A percentile compares a stretch with the other conserved stretches of the same genome.
Conservation (phyloP, 208 protist species). For the Acanthamoeba triangularis region DNA sequence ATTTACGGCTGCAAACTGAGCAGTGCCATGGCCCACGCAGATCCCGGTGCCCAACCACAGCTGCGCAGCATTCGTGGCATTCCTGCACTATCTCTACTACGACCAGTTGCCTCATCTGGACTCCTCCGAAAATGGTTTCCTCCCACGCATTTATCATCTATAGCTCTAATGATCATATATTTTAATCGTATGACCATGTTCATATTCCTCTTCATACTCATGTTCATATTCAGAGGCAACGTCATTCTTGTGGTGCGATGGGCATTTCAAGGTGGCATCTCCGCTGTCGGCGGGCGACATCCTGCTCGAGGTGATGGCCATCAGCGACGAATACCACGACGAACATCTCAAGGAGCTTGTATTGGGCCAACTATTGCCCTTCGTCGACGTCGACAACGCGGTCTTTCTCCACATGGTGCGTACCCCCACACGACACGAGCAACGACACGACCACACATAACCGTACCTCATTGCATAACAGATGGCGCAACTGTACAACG, state of each 20-base stretch:
- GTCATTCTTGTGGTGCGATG: neutral
- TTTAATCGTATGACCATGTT: no score
- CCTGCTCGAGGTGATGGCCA: neutral
- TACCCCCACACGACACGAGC: neutral
- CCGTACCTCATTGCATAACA: neutral
- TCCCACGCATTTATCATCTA: no score
- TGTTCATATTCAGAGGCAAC: no score
- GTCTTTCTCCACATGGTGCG: neutral
- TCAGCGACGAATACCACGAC: neutral
- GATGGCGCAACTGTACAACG: constrained; percentile 1
- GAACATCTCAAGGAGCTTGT: neutral
- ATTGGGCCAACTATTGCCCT: neutral
- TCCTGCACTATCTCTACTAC: neutral
- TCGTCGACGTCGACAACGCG: neutral
- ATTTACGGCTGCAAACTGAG: no score
- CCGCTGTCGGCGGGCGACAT: neutral
- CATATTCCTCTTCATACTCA: no score
- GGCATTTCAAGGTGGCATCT: neutral
- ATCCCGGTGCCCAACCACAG: neutral
- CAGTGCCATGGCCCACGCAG: neutral
- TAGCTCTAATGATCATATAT: no score
- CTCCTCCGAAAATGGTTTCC: neutral
- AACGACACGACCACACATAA: neutral
- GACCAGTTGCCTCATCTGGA: neutral
- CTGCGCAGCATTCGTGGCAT: neutral